Evolutionary conservation across 139 green algal genomes (phyloP).

Genomic region (Tetradesmus obliquus): DNA sequence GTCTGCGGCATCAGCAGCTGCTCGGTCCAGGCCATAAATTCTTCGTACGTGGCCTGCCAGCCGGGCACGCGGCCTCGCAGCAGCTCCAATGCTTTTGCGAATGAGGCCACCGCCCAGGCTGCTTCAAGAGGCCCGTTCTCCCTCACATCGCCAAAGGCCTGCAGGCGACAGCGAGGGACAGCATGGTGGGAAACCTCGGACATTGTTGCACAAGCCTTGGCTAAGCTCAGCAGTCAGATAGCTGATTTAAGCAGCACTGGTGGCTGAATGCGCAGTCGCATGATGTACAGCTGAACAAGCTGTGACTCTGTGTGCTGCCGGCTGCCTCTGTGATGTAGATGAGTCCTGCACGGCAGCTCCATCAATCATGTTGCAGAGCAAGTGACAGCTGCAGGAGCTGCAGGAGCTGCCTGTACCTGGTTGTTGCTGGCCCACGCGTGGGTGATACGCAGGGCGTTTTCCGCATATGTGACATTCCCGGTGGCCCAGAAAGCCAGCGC

Average conservation of each 20-base stretch:
- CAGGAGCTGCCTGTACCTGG: not conserved
- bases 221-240: too few species aligned
- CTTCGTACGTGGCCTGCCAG: not conserved
- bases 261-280: too few species aligned
- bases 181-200: too few species aligned
- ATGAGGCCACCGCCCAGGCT: conserved; percentile 20
- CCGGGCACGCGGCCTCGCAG: not conserved
- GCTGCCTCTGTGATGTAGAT: too few species aligned
- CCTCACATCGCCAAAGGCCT: conserved; percentile 18
- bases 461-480: conserved; percentile 1
- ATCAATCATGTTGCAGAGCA: not conserved
- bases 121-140: conserved; percentile 38
- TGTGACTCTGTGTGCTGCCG: too few species aligned
- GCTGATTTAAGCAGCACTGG: too few species aligned
- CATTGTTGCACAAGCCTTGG: too few species aligned
- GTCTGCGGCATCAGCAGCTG: conserved; percentile 14
- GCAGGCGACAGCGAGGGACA: too few species aligned
- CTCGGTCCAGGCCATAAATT: conserved; percentile 5
- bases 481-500: conserved; percentile 28
- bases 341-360: too few species aligned
- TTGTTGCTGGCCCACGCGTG: conserved; percentile 33
- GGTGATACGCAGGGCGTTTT: conserved; percentile 16
- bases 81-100: conserved; percentile 22
- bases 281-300: too few species aligned
- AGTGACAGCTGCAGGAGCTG: not conserved